Evolutionary conservation across 148 eudicot genomes (phyloP).

Genomic region (Talinum fruticosum): DNA sequence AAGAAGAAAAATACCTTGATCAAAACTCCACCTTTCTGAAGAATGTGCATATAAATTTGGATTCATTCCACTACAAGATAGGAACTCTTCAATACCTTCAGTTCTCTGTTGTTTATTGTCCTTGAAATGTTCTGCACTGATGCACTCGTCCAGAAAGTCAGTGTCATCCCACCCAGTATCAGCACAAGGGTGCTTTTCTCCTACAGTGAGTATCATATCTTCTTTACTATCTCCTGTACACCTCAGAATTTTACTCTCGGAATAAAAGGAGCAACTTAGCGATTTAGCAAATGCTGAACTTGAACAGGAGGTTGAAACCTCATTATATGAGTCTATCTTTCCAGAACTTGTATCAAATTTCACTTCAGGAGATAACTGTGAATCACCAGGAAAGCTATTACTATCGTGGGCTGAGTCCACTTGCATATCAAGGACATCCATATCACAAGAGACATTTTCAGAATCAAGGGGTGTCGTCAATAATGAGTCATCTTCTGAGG

Average conservation of each 20-base stretch:
- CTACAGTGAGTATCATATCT: background rate
- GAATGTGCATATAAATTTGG: conserved; percentile 7
- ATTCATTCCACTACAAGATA: conserved; percentile 20
- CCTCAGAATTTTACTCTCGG: background rate
- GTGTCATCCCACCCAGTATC: conserved; percentile 16
- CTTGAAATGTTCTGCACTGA: background rate
- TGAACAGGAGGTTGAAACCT: conserved; percentile 26
- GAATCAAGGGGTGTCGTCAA: background rate
- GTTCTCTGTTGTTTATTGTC: conserved; percentile 6
- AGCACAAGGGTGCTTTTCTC: background rate
- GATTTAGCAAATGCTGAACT: conserved; percentile 12
- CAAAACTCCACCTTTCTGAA: conserved; percentile 19
- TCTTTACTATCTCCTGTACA: background rate
- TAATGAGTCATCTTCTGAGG: conserved; percentile 4
- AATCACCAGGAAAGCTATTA: conserved; percentile 17
- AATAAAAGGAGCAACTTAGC: background rate
- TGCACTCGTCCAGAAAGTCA: conserved; percentile 23
- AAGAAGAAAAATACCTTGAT: conserved; percentile 21
- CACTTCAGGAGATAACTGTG: conserved; percentile 13
- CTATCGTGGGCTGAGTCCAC: conserved; percentile 25
- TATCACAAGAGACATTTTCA: conserved; percentile 5
- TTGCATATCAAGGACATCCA: background rate
- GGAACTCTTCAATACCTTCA: conserved; percentile 24
- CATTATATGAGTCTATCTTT: conserved; percentile 19
- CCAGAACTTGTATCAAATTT: conserved; percentile 1